phyloP scores from a whole-genome alignment of 495 filamentous ascomycete genomes.

The Penicillium salamii region DNA sequence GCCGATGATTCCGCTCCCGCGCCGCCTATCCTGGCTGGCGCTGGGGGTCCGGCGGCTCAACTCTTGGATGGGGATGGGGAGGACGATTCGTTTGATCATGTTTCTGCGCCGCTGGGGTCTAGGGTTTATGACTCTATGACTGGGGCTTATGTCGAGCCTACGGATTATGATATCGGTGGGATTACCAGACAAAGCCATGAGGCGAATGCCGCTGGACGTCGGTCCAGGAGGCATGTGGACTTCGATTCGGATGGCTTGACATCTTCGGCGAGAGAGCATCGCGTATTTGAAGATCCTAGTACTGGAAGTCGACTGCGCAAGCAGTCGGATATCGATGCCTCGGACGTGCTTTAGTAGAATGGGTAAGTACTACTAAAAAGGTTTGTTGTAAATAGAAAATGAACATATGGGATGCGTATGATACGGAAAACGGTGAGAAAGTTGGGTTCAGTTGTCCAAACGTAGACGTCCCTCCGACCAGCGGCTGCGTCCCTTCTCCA shows the following conservation, averaged over 20 bases:
- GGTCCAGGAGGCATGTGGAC: slow-evolving; percentile 9
- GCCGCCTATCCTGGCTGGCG: neutral
- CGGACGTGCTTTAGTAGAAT: slow-evolving; percentile 8
- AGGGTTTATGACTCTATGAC: slow-evolving; percentile 13
- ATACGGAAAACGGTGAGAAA: neutral
- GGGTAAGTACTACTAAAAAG: neutral
- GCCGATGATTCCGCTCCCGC: neutral
- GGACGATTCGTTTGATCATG: slow-evolving; percentile 10
- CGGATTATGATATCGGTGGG: slow-evolving; percentile 14
- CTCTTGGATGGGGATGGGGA: slow-evolving; percentile 10
- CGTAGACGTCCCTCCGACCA: slow-evolving; percentile 36
- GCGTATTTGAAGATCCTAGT: slow-evolving; percentile 20
- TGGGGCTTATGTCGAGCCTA: slow-evolving; percentile 11
- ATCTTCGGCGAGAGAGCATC: slow-evolving; percentile 7
- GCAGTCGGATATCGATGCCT: slow-evolving; percentile 20
- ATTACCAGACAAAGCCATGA: slow-evolving; percentile 9
- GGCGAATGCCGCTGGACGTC: slow-evolving; percentile 6
- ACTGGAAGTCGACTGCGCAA: slow-evolving; percentile 14
- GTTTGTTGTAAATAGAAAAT: neutral
- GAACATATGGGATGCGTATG: neutral
- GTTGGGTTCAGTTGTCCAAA: slow-evolving; percentile 7
- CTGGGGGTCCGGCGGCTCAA: slow-evolving; percentile 4
- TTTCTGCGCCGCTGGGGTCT: slow-evolving; percentile 5
- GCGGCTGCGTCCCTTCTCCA: slow-evolving; percentile 23
- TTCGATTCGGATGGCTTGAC: slow-evolving; percentile 7